A percentile compares a stretch with the other conserved stretches of the same genome.
These are phyloP conservation scores for Bromus sterilis DNA, from an alignment of 176 grass and related monocot species.

Conservation along the genomic window DNA sequence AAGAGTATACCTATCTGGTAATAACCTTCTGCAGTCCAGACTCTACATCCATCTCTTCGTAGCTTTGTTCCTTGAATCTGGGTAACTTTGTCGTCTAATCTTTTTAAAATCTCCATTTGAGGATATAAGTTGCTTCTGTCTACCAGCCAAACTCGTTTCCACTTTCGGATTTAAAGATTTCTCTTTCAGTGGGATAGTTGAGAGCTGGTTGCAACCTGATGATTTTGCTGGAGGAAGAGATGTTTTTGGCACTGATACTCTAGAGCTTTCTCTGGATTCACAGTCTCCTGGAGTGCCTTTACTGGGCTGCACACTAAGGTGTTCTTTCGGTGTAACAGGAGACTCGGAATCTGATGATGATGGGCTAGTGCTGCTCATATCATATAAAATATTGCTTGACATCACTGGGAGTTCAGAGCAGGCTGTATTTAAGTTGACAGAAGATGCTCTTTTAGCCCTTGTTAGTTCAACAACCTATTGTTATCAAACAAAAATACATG, in stretches of 20 bases:
- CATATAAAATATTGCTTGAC: constrained; percentile 80
- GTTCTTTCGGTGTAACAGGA: constrained; percentile 30
- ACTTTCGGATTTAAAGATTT: constrained; percentile 27
- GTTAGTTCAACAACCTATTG: constrained; percentile 71
- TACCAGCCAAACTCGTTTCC: constrained; percentile 26
- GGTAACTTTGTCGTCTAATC: constrained; percentile 33
- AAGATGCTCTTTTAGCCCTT: constrained; percentile 58
- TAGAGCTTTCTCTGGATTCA: not conserved
- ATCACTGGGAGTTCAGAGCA: constrained; percentile 49
- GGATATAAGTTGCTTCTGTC: constrained; percentile 32
- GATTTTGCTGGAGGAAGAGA: not conserved
- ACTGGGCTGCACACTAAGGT: constrained; percentile 5
- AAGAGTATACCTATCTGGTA: constrained; percentile 20
- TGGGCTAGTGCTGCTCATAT: constrained; percentile 68
- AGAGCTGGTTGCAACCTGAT: not conserved
- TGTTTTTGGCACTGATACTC: not conserved
- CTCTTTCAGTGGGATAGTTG: constrained; percentile 39
- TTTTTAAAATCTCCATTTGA: constrained; percentile 62
- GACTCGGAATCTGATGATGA: constrained; percentile 87
- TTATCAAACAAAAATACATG: constrained; percentile 6
- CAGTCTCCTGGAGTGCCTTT: not conserved
- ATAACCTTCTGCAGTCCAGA: not conserved
- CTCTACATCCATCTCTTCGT: constrained; percentile 59
- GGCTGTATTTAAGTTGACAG: constrained; percentile 21
- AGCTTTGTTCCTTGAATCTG: constrained; percentile 37